Base-by-base conservation (phyloP, 495 filamentous ascomycete species). In the Chaetomium fimeti region DNA sequence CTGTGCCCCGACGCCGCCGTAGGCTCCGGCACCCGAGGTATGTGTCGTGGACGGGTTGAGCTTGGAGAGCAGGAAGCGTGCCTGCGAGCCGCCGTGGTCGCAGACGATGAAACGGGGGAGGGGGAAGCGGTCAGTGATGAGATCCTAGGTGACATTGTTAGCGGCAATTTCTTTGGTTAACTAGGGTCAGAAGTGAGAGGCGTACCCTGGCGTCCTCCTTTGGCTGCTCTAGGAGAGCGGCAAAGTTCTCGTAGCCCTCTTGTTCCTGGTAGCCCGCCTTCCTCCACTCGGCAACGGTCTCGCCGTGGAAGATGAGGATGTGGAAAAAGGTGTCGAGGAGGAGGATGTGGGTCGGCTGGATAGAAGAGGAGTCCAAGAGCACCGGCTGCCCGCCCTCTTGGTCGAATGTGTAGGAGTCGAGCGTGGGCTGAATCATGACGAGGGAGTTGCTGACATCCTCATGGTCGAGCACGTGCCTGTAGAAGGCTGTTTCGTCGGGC, bases 311-410 rank as follows among this genome's bases (percentile, higher is more conserved):
- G 67, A 99, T 99, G 57, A 99, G 87, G 65, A 99, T 98, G 74
- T 98, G 95, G 88, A 99, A 99, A 82, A 98, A 99, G 18, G 93
- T 97, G 70, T 99, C 95, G 43, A 99, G 87, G 15, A 99, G 87
- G 54, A 99, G 86, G 65, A 98, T 93, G 65, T 96, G 93, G 24
- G 91, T 88, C 16, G 93, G 90, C 69, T 97, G 93, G 69, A 99
- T 98, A 24, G 91, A 95, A 45, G 92, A 92, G 20, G 94, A 98
- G 75, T 99, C 95, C 38, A 99, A 84, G 22, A 99, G 78, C 29
- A 99, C 95, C 2, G 95, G 93, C 64, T 91, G 86, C 64, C 89
- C 86, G 24, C 91, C 91, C 64, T 98, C 93, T 66, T 93, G 90
- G 63, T 98, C 93, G 69, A 98, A 91, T 9, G 92, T 96, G 76